A percentile compares a stretch with the other conserved stretches of the same genome.
Evolutionary conservation across 495 filamentous ascomycete species (phyloP).

Genomic region (Clohesyomyces aquaticus): DNA sequence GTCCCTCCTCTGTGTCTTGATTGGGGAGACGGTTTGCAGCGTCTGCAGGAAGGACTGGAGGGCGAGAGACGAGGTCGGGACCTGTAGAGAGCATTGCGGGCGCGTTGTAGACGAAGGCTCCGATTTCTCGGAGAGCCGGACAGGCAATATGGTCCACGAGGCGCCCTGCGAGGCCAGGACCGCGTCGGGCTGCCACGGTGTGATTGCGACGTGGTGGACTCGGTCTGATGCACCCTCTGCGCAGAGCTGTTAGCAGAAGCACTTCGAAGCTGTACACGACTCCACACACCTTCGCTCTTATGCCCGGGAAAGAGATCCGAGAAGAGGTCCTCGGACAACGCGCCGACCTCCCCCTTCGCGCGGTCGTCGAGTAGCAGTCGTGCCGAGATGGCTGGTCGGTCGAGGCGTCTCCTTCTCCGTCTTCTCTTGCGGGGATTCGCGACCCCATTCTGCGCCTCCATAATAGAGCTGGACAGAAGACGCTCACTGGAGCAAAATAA

Average conservation of each 20-base stretch:
- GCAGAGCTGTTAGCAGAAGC: not conserved
- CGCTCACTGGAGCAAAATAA: constrained; percentile 24
- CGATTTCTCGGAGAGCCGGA: constrained; percentile 53
- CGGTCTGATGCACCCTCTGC: not conserved
- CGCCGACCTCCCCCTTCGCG: constrained; percentile 83
- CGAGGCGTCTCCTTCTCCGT: constrained; percentile 56
- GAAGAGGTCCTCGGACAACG: constrained; percentile 85
- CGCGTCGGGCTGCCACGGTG: constrained; percentile 73
- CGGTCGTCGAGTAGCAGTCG: constrained; percentile 76
- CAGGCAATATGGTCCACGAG: constrained; percentile 84
- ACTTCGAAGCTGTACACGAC: not conserved
- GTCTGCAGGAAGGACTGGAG: constrained; percentile 74
- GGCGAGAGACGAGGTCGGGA: constrained; percentile 78
- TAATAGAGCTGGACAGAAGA: not conserved
- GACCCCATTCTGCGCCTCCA: constrained; percentile 31
- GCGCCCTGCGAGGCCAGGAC: constrained; percentile 60
- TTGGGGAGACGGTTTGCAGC: constrained; percentile 54
- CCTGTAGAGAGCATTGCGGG: constrained; percentile 74
- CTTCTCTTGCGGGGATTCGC: constrained; percentile 49
- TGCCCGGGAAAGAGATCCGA: constrained; percentile 73
- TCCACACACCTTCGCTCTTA: constrained; percentile 3
- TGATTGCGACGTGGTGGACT: constrained; percentile 69
- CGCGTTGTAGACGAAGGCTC: constrained; percentile 53
- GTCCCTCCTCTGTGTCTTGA: constrained; percentile 57
- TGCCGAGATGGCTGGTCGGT: constrained; percentile 62